A percentile compares a stretch with the other conserved stretches of the same genome.
phyloP scores from a whole-genome alignment of 1,284 basidiomycete species.

The Sporisorium scitamineum region DNA sequence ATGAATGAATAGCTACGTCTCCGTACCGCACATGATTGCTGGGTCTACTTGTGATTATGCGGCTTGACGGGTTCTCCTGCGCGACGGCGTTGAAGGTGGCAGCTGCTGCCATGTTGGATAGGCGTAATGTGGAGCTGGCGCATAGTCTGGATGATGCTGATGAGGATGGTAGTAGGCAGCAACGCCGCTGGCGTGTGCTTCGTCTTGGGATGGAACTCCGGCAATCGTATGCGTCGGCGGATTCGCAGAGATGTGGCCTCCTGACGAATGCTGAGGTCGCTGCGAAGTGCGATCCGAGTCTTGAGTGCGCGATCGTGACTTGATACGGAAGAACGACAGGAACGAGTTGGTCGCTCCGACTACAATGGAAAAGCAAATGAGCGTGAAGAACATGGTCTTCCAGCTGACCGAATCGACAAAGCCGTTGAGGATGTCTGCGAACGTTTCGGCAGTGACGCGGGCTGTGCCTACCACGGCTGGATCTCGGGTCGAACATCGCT shows the following conservation, averaged over 20 bases:
- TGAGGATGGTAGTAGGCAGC: conserved; percentile 24
- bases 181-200: conserved; percentile 17
- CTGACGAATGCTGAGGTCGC: conserved; percentile 6
- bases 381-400: conserved; percentile 81
- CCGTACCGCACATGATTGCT: background rate
- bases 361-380: conserved; percentile 61
- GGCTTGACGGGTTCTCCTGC: conserved; percentile 19
- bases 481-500: conserved; percentile 95
- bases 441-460: conserved; percentile 89
- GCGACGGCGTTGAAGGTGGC: conserved; percentile 30
- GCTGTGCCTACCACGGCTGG: conserved; percentile 88
- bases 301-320: conserved; percentile 27
- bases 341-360: conserved; percentile 66
- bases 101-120: conserved; percentile 36
- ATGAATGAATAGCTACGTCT: background rate
- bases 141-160: conserved; percentile 22
- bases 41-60: background rate
- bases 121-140: conserved; percentile 16
- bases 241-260: background rate
- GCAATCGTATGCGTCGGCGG: conserved; percentile 4
- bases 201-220: conserved; percentile 1
- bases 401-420: conserved; percentile 97
- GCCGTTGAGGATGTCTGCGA: conserved; percentile 94
- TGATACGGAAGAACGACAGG: conserved; percentile 63
- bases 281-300: conserved; percentile 13